These are phyloP conservation scores for Euphorbia tirucalli DNA, from an alignment of 345 rosid species.

Conservation along the genomic window DNA sequence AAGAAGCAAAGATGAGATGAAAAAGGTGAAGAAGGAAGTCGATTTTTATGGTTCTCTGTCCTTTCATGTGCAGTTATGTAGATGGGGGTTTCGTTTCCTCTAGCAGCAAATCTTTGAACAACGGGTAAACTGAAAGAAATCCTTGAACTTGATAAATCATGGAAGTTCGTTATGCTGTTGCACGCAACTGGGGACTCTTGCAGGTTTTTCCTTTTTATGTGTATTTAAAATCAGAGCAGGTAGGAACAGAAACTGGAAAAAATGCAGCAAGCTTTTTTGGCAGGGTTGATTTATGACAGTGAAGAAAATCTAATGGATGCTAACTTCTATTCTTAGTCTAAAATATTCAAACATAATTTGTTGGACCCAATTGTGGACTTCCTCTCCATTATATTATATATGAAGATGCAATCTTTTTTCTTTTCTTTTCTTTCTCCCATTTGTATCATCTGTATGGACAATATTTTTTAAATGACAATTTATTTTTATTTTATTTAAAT, in stretches of 20 bases:
- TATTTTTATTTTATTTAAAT: no score
- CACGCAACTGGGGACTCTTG: neutral
- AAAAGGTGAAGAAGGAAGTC: neutral
- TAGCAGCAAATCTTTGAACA: neutral
- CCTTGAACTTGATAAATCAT: neutral
- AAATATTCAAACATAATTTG: no score
- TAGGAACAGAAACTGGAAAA: neutral
- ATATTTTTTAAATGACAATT: no score
- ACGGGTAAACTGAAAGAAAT: neutral
- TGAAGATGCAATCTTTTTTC: no score
- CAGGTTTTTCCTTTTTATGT: no score
- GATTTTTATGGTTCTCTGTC: neutral
- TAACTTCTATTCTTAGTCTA: no score
- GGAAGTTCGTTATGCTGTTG: neutral
- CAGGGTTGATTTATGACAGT: neutral
- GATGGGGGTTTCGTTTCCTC: neutral
- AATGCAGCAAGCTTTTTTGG: neutral
- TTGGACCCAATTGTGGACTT: no score
- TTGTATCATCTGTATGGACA: no score
- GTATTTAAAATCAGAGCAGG: no score
- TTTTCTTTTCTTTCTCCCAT: no score
- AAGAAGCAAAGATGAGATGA: neutral
- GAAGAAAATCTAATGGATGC: neutral
- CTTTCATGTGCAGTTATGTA: constrained; percentile 11
- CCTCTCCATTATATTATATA: no score